Conservation (phyloP, 2,329 filamentous ascomycete species). For the Lecanicillium sp. region DNA sequence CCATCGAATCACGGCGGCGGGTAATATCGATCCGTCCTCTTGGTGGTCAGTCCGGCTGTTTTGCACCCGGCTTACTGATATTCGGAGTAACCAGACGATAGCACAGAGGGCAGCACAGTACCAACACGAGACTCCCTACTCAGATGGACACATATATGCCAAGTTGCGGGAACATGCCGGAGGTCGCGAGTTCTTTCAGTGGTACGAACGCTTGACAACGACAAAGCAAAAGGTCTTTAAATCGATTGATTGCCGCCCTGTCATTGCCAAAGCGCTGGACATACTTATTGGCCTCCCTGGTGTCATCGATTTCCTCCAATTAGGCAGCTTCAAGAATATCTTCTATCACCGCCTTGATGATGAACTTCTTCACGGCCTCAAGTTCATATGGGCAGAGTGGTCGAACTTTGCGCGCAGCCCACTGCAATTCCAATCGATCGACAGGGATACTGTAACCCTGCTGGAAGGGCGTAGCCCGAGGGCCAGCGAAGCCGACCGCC, state of each 20-base stretch:
- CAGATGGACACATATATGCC: not conserved
- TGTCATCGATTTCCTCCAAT: constrained; percentile 6
- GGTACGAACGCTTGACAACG: not conserved
- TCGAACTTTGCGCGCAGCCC: too few relatives aligned
- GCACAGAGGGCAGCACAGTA: not conserved
- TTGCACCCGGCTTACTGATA: too few relatives aligned
- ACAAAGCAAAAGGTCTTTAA: not conserved
- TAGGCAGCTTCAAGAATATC: constrained; percentile 1
- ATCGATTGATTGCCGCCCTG: too few relatives aligned
- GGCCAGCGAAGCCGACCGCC: too few relatives aligned
- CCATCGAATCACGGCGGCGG: not conserved
- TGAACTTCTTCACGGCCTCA: too few relatives aligned
- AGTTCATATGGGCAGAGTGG: too few relatives aligned
- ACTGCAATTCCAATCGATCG: too few relatives aligned
- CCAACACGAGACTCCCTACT: not conserved
- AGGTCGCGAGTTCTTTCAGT: not conserved
- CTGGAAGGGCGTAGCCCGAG: too few relatives aligned
- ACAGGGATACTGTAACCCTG: too few relatives aligned
- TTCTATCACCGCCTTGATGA: not conserved
- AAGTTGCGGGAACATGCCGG: not conserved
- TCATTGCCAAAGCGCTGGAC: too few relatives aligned
- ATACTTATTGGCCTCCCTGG: constrained; percentile 3
- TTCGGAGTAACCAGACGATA: too few relatives aligned
- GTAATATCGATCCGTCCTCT: not conserved
- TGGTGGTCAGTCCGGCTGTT: not conserved